Percentiles rank a stretch among this genome's conserved stretches.
Conservation (phyloP, 306 rosid genomes). For the Vicia faba region DNA sequence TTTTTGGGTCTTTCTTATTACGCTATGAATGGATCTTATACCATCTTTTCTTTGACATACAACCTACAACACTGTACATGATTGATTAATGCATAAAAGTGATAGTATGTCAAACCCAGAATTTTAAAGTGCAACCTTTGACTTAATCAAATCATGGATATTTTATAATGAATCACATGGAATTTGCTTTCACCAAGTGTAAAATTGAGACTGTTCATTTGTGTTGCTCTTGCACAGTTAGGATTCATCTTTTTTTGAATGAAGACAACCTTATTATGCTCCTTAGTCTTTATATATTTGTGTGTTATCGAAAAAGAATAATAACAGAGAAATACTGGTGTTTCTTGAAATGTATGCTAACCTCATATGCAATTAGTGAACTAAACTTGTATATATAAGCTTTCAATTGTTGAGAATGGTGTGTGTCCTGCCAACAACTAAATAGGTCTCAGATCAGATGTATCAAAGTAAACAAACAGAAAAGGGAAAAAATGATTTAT, state of each 20-base stretch:
- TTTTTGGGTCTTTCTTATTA: not conserved
- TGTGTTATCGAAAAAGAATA: not conserved
- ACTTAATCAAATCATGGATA: not conserved
- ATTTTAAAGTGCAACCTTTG: not conserved
- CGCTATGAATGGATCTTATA: not conserved
- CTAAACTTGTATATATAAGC: not conserved
- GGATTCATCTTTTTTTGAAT: not conserved
- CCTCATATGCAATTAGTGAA: not conserved
- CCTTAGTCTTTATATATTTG: not conserved
- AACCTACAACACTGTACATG: not conserved
- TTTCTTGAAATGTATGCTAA: not conserved
- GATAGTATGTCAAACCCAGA: not conserved
- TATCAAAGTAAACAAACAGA: too few species aligned
- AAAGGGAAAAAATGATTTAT: too few species aligned
- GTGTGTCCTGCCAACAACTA: not conserved
- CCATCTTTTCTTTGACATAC: not conserved
- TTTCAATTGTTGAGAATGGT: not conserved
- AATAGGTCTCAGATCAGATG: not conserved
- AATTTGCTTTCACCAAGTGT: slow-evolving; percentile 10
- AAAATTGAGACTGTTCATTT: not conserved
- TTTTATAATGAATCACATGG: not conserved
- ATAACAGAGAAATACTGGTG: too few species aligned
- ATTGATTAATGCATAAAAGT: not conserved
- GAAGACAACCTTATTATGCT: not conserved
- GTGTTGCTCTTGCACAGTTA: not conserved